Conservation (phyloP, 2,329 filamentous ascomycete species). For the Pestalotiopsis fici region DNA sequence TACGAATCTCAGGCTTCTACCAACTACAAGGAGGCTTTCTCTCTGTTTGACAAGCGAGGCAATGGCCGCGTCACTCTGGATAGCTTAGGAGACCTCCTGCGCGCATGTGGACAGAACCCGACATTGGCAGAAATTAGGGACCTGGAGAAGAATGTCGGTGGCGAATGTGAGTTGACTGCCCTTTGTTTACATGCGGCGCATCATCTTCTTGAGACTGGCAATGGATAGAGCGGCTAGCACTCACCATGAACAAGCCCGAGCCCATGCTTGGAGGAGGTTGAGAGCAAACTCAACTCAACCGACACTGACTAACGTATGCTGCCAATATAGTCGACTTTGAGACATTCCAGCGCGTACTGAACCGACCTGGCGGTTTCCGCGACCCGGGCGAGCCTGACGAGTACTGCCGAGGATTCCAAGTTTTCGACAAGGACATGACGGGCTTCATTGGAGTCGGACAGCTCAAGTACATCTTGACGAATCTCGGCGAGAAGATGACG, state of each 20-base stretch:
- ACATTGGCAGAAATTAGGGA: conserved; percentile 91
- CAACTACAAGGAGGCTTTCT: conserved; percentile 99
- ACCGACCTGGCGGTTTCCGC: conserved; percentile 96
- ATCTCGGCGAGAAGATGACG: conserved; percentile 98
- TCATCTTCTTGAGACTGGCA: no score
- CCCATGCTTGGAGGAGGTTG: neutral
- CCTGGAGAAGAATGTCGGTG: conserved; percentile 84
- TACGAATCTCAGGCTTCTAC: conserved; percentile 65
- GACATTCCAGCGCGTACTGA: conserved; percentile 93
- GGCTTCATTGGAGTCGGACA: conserved; percentile 98
- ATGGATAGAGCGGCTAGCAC: neutral
- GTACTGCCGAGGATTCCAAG: conserved; percentile 98
- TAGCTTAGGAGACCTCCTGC: conserved; percentile 87
- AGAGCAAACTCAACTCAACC: neutral
- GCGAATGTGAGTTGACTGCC: conserved; percentile 74
- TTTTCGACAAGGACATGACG: conserved; percentile 99
- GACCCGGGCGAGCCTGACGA: conserved; percentile 97
- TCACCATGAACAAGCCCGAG: neutral
- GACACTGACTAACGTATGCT: neutral
- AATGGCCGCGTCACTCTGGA: conserved; percentile 88
- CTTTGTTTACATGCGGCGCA: conserved; percentile 11
- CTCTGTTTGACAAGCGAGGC: conserved; percentile 98
- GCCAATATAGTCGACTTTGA: conserved; percentile 86
- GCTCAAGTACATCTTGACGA: conserved; percentile 96
- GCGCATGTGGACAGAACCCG: conserved; percentile 97